Conservation (phyloP, 2,329 filamentous ascomycete species). For the Nothophaeocryptopus gaeumannii region DNA sequence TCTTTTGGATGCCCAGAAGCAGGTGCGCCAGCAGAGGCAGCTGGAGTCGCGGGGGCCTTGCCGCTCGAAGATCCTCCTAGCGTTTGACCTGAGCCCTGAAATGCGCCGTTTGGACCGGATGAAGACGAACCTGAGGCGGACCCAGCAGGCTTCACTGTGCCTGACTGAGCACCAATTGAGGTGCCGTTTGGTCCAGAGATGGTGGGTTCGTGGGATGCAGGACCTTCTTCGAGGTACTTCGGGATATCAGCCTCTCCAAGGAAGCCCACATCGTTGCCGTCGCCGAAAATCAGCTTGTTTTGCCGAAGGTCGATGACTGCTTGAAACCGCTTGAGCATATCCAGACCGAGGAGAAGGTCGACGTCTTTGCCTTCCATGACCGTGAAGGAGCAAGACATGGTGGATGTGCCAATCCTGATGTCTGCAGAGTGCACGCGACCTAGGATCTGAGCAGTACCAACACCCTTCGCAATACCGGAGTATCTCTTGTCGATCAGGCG, state of each 20-base stretch:
- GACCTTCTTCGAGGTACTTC: slow-evolving; percentile 69
- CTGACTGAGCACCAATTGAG: slow-evolving; percentile 78
- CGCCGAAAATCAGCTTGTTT: slow-evolving; percentile 74
- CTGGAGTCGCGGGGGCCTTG: slow-evolving; percentile 20
- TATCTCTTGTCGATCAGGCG: slow-evolving; percentile 90
- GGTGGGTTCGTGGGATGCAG: slow-evolving; percentile 70
- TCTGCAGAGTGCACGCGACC: slow-evolving; percentile 93
- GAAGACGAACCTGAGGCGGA: slow-evolving; percentile 32
- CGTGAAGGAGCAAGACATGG: slow-evolving; percentile 91
- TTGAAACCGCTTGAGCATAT: slow-evolving; percentile 96
- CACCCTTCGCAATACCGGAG: slow-evolving; percentile 85
- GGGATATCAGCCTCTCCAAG: slow-evolving; percentile 91
- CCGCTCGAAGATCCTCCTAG: slow-evolving; percentile 21
- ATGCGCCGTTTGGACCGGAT: slow-evolving; percentile 21
- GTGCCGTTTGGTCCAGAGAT: slow-evolving; percentile 85
- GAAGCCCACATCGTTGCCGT: slow-evolving; percentile 79
- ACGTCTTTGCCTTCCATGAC: slow-evolving; percentile 99
- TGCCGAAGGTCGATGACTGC: slow-evolving; percentile 84
- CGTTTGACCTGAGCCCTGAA: slow-evolving; percentile 34
- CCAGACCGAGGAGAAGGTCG: slow-evolving; percentile 84
- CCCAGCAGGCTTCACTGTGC: slow-evolving; percentile 64
- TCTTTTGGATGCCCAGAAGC: slow-evolving; percentile 52
- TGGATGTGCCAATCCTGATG: slow-evolving; percentile 85
- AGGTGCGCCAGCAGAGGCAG: slow-evolving; percentile 18
- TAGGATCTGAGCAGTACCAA: slow-evolving; percentile 90